These are phyloP conservation scores for Cercospora janseana DNA, from an alignment of 2,329 filamentous ascomycete species.

Conservation along the genomic window DNA sequence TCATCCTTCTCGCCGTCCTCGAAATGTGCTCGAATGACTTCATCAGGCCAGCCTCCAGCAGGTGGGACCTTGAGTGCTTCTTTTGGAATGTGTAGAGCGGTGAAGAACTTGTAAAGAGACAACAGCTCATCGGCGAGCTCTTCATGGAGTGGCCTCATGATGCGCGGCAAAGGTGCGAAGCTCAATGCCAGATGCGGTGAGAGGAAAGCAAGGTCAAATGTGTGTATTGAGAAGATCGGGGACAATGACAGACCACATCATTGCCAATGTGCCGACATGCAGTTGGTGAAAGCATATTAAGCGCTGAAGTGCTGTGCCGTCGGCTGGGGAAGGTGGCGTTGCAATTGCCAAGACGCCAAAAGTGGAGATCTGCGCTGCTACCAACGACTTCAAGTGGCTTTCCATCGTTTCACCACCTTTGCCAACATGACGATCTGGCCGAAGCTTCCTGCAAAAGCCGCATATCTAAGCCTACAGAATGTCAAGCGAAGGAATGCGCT, in stretches of 20 bases:
- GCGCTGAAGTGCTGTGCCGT: neutral
- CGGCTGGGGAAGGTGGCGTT: neutral
- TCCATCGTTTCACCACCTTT: slow-evolving; percentile 42
- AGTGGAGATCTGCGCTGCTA: neutral
- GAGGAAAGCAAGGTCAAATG: too few relatives aligned
- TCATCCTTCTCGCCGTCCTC: neutral
- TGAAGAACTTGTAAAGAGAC: neutral
- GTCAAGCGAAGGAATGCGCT: slow-evolving; percentile 22
- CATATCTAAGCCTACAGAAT: slow-evolving; percentile 21
- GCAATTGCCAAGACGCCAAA: slow-evolving; percentile 2
- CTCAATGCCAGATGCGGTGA: too few relatives aligned
- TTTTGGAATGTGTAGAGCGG: neutral
- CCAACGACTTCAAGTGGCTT: slow-evolving; percentile 27
- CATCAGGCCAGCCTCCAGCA: neutral
- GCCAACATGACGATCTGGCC: slow-evolving; percentile 37
- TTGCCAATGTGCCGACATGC: too few relatives aligned
- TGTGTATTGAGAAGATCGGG: too few relatives aligned
- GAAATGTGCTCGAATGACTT: neutral
- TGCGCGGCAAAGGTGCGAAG: too few relatives aligned
- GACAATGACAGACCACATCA: too few relatives aligned
- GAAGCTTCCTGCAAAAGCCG: slow-evolving; percentile 21
- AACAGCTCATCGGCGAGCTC: neutral
- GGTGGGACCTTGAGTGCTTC: neutral
- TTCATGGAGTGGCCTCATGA: neutral
- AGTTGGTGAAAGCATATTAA: neutral